Percentiles rank a stretch among this genome's conserved stretches.
Evolutionary conservation across 2,329 filamentous ascomycete species (phyloP).

Genomic region (Aspergillus proliferans): DNA sequence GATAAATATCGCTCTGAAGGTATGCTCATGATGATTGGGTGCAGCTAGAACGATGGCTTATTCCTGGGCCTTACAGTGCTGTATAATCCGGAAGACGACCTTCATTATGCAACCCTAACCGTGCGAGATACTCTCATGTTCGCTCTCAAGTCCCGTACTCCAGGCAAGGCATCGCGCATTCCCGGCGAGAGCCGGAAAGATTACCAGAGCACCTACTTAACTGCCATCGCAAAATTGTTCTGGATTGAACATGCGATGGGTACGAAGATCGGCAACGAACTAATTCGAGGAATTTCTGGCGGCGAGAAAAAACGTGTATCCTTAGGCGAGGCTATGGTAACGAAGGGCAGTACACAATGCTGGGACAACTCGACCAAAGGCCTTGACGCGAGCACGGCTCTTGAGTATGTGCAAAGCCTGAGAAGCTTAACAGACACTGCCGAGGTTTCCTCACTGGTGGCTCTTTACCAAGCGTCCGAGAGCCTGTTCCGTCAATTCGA

Average conservation of each 20-base stretch:
- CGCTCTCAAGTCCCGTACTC: slow-evolving; percentile 63
- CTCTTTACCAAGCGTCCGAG: slow-evolving; percentile 63
- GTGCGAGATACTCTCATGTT: slow-evolving; percentile 70
- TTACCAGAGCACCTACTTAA: slow-evolving; percentile 56
- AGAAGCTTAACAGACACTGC: slow-evolving; percentile 60
- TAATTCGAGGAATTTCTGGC: slow-evolving; percentile 64
- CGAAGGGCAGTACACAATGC: slow-evolving; percentile 58
- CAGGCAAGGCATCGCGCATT: slow-evolving; percentile 54
- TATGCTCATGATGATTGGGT: slow-evolving; percentile 14
- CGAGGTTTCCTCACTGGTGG: slow-evolving; percentile 57
- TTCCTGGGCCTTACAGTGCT: slow-evolving; percentile 39
- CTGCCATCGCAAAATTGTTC: slow-evolving; percentile 64
- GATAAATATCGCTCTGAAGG: slow-evolving; percentile 44
- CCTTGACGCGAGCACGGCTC: slow-evolving; percentile 65
- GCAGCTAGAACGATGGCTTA: slow-evolving; percentile 1
- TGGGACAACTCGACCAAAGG: slow-evolving; percentile 75
- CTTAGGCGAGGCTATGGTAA: slow-evolving; percentile 70
- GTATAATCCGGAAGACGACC: slow-evolving; percentile 72
- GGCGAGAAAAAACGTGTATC: slow-evolving; percentile 74
- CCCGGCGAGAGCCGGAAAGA: slow-evolving; percentile 56
- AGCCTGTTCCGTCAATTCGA: slow-evolving; percentile 54
- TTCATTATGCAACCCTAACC: slow-evolving; percentile 71
- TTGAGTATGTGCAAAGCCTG: slow-evolving; percentile 66
- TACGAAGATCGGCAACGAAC: slow-evolving; percentile 70
- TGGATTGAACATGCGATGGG: slow-evolving; percentile 65